Conservation (phyloP, 139 green algal species). For the Nannochloris sp. region DNA sequence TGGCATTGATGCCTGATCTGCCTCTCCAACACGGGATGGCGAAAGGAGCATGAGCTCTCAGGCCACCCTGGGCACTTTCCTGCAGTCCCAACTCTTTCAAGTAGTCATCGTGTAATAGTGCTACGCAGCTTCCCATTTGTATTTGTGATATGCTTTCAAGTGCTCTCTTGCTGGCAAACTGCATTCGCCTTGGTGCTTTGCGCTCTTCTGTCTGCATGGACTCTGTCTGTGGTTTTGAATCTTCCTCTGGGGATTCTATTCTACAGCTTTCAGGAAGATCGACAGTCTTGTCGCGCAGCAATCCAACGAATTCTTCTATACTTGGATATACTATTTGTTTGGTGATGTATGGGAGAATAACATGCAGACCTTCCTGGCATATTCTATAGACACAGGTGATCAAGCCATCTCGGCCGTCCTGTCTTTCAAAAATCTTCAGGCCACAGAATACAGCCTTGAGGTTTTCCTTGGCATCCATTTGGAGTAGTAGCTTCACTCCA, state of each 20-base stretch:
- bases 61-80: conserved; percentile 19
- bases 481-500: conserved; percentile 49
- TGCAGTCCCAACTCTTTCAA: conserved; percentile 18
- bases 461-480: conserved; percentile 50
- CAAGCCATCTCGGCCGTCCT: conserved; percentile 44
- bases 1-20: conserved; percentile 52
- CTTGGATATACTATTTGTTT: conserved; percentile 48
- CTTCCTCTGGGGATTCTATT: conserved; percentile 9
- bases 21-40: conserved; percentile 74
- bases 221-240: conserved; percentile 1
- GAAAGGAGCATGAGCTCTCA: conserved; percentile 52
- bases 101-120: conserved; percentile 33
- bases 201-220: not conserved
- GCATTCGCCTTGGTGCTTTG: not conserved
- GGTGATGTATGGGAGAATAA: conserved; percentile 70
- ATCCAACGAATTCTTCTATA: conserved; percentile 40
- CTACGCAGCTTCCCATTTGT: conserved; percentile 36
- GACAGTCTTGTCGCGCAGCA: conserved; percentile 41
- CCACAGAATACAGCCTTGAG: conserved; percentile 70
- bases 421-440: conserved; percentile 88
- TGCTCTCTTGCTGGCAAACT: not conserved
- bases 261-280: conserved; percentile 5
- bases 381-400: conserved; percentile 72
- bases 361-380: conserved; percentile 76
- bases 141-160: not conserved